Base-by-base conservation (phyloP, 176 grass and related monocot species). In the maize (Zea mays) region DNA sequence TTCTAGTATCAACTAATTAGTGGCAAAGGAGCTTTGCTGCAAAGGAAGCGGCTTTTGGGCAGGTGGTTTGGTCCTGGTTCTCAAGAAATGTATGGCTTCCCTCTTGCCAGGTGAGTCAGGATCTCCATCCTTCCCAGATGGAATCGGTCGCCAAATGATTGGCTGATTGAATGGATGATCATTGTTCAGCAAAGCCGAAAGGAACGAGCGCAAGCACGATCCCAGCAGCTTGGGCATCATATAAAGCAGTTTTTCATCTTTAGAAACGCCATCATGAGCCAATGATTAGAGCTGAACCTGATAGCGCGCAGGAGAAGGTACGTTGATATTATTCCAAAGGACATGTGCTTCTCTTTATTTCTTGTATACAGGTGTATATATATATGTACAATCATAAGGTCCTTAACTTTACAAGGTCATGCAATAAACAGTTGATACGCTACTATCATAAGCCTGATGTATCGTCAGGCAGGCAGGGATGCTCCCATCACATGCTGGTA, bases 71-170 rank as follows among this genome's bases (percentile, higher is more conserved):
- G 73, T 71, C 72, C 58, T 65, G 57, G 64, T 73, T 33, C 67
- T 38, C 67, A 82, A 7, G 40, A 68, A 68, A 77, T 82, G 73
- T 56, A 65, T 82, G 19, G 74, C 57, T 72, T 83, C 64, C 37
- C 54, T 69, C 55, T 75, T 88, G 81, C 39, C 86, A 85, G 77
- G 82, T 84, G 69, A 88, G 69, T 45, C 75, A 34, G 83, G 67
- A 87, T 79, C 67, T 76, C 70, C 76, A 64, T 49, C 69, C 56
- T 75, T 48, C 70, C 75, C 60, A 58, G 5, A 46, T 49, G 81
- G 76, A 79, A 79, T 79, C 76, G 75, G 69, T 45, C 81, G 48
- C 76, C 71, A 60, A 88, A 88, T 88, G 75, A 88, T 84, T 84
- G 86, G 83, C 57, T 84, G 69, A 88, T 74, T 80, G 86, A 66